A percentile compares a stretch with the other conserved stretches of the same genome.
These are phyloP conservation scores for Penicillium sp. DNA, from an alignment of 2,329 filamentous ascomycete genomes.

Conservation along the genomic window DNA sequence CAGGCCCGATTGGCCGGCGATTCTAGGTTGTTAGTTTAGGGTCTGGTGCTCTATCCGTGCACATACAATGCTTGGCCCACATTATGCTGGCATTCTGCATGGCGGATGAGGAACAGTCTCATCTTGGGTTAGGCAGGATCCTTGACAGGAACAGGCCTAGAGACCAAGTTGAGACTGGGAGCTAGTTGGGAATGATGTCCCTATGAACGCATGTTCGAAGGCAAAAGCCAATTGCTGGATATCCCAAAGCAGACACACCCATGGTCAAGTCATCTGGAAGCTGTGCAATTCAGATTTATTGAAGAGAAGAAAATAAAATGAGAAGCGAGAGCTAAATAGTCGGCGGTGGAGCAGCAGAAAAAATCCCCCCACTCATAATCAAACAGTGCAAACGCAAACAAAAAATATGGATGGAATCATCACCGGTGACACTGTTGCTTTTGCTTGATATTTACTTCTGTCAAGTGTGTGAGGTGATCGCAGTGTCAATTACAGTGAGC, in stretches of 20 bases:
- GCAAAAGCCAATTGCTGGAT: constrained; percentile 2
- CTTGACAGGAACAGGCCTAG: neutral
- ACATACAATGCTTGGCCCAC: constrained; percentile 54
- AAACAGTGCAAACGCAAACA: constrained; percentile 22
- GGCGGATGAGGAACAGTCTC: constrained; percentile 74
- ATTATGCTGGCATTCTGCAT: constrained; percentile 89
- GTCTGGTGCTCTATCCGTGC: neutral
- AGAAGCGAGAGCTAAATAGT: constrained; percentile 13
- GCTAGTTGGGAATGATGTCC: constrained; percentile 3
- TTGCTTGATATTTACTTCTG: neutral
- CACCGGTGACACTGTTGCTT: neutral
- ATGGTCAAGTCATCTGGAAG: constrained; percentile 1
- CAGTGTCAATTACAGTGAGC: neutral
- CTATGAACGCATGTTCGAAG: constrained; percentile 1
- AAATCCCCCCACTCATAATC: constrained; percentile 9
- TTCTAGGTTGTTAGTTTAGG: neutral
- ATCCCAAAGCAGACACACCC: neutral
- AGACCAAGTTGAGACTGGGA: neutral
- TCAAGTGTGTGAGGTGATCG: neutral
- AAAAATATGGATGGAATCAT: constrained; percentile 14
- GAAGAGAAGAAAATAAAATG: constrained; percentile 2
- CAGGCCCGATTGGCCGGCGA: constrained; percentile 69
- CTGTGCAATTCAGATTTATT: neutral
- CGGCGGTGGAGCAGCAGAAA: constrained; percentile 9
- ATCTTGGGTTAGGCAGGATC: constrained; percentile 36